These are phyloP conservation scores for Sugiyamaella qingdaonensis DNA, from an alignment of 805 yeast species.

Conservation along the genomic window DNA sequence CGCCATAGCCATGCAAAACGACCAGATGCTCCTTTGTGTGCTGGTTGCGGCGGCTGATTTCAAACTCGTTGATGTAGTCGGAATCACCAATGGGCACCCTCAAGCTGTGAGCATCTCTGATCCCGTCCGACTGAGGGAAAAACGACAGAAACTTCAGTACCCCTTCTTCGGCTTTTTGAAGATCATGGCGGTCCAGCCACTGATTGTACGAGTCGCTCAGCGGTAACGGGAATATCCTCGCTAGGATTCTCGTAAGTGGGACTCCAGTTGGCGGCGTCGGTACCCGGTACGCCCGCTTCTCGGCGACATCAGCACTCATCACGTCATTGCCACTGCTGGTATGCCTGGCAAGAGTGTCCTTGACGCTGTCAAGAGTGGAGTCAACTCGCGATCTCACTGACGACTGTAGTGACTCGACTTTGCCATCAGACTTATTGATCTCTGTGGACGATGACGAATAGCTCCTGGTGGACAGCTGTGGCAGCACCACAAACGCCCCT, in stretches of 20 bases:
- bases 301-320: constrained; percentile 2
- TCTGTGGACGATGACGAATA: background rate
- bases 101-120: constrained; percentile 35
- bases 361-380: background rate
- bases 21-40: constrained; percentile 44
- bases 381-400: background rate
- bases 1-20: constrained; percentile 88
- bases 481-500: background rate
- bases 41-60: constrained; percentile 35
- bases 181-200: constrained; percentile 39
- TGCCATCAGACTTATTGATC: background rate
- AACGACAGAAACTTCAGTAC: constrained; percentile 57
- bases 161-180: constrained; percentile 41
- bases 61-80: constrained; percentile 71
- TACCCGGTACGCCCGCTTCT: constrained; percentile 7
- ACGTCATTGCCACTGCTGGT: constrained; percentile 10
- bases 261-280: constrained; percentile 37
- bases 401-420: background rate
- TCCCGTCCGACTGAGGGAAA: constrained; percentile 29
- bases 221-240: constrained; percentile 34
- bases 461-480: background rate
- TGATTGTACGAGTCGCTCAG: constrained; percentile 39
- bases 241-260: constrained; percentile 26
- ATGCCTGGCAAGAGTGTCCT: constrained; percentile 2
- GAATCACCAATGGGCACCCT: constrained; percentile 51